phyloP scores from a whole-genome alignment of 148 eudicot species.

The Cornus florida region DNA sequence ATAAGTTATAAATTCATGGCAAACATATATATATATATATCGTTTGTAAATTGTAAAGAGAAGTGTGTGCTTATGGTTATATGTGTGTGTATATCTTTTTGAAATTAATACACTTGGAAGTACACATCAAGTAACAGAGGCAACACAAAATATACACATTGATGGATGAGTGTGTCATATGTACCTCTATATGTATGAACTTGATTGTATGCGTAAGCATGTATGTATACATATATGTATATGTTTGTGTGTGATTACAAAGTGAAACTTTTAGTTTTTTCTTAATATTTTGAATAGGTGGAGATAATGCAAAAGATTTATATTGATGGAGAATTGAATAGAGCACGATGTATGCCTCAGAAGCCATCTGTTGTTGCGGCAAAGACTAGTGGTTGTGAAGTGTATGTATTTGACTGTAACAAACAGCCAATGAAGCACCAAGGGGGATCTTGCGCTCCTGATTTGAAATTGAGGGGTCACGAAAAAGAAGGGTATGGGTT shows the following conservation, averaged over 20 bases:
- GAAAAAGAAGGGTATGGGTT: conserved; percentile 98
- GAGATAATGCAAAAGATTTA: conserved; percentile 67
- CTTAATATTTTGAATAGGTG: conserved; percentile 39
- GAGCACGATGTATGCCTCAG: conserved; percentile 81
- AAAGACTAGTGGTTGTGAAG: conserved; percentile 75
- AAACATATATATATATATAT: too few species aligned
- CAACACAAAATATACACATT: too few species aligned
- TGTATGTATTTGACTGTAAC: conserved; percentile 68
- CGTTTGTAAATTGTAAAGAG: too few species aligned
- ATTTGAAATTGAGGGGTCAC: conserved; percentile 76
- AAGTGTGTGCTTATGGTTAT: too few species aligned
- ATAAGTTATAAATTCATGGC: too few species aligned
- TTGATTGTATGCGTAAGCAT: neutral
- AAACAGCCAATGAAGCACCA: conserved; percentile 40
- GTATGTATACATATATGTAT: neutral
- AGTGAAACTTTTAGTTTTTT: neutral
- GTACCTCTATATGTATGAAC: neutral
- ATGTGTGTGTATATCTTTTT: too few species aligned
- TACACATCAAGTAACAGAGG: too few species aligned
- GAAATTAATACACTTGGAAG: too few species aligned
- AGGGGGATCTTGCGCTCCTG: conserved; percentile 56
- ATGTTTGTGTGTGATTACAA: neutral
- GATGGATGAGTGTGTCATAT: too few species aligned
- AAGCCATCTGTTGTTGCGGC: conserved; percentile 75
- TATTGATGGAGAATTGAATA: conserved; percentile 94